A percentile compares a stretch with the other conserved stretches of the same genome.
Conservation (phyloP, 2,329 filamentous ascomycete genomes). For the Arthroderma sp. region DNA sequence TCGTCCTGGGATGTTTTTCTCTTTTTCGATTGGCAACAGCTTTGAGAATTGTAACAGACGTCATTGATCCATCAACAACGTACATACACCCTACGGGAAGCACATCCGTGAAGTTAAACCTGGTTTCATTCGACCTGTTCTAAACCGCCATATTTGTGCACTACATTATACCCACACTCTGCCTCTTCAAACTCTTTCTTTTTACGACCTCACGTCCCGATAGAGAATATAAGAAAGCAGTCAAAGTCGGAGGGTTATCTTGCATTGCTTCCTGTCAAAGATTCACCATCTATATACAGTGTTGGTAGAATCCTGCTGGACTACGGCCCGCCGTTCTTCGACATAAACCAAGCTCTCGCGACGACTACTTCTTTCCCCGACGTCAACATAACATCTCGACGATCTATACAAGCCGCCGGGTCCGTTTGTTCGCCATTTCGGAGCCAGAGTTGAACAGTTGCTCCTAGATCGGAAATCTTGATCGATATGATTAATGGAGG, state of each 20-base stretch:
- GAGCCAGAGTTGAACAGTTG: not conserved
- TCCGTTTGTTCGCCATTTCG: not conserved
- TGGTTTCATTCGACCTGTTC: conserved; percentile 4
- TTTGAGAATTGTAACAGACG: not conserved
- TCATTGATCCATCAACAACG: conserved; percentile 6
- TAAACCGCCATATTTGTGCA: conserved; percentile 4
- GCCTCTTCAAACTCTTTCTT: not conserved
- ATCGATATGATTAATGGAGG: not conserved
- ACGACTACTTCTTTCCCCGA: not conserved
- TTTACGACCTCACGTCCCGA: not conserved
- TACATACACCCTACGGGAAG: conserved; percentile 5
- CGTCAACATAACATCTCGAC: not conserved
- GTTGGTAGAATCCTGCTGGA: not conserved
- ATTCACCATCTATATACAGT: not conserved
- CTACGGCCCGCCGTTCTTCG: not conserved
- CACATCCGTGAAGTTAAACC: conserved; percentile 4
- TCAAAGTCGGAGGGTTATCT: not conserved
- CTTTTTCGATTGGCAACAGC: conserved; percentile 4
- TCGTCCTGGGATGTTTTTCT: conserved; percentile 2
- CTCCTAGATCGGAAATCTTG: not conserved
- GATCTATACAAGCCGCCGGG: not conserved
- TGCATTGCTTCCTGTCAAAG: not conserved
- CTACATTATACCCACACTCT: conserved; percentile 2
- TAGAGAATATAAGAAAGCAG: not conserved
- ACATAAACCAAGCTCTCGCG: not conserved